phyloP scores from a whole-genome alignment of 2,329 filamentous ascomycete genomes.

The Cytospora piceicola region DNA sequence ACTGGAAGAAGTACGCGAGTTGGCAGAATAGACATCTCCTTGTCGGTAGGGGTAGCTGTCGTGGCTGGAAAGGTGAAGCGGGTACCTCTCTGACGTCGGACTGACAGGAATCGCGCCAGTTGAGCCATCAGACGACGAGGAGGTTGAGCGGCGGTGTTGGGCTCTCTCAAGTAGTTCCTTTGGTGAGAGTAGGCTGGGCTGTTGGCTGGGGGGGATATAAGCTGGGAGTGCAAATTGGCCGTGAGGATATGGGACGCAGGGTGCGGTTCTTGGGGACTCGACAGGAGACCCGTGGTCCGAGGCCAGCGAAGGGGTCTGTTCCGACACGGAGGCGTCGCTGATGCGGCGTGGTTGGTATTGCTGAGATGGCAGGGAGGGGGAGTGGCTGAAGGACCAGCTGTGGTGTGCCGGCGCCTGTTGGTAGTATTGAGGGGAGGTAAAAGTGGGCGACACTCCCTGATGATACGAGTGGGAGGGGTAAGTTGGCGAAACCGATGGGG shows the following conservation, averaged over 20 bases:
- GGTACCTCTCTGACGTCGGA: not conserved
- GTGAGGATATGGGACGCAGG: conserved; percentile 13
- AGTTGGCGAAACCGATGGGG: not conserved
- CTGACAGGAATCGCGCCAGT: not conserved
- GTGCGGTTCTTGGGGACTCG: conserved; percentile 10
- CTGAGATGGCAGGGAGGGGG: not conserved
- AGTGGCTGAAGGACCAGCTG: not conserved
- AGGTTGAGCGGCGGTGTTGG: conserved; percentile 8
- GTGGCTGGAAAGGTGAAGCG: not conserved
- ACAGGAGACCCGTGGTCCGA: conserved; percentile 65
- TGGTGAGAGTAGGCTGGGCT: not conserved
- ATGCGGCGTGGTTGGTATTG: conserved; percentile 3
- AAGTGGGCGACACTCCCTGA: not conserved
- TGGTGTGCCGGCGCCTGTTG: conserved; percentile 2
- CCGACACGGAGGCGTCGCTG: conserved; percentile 8
- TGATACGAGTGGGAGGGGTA: not conserved
- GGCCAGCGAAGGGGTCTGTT: conserved; percentile 61
- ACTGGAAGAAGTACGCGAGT: not conserved
- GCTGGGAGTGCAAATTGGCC: conserved; percentile 16
- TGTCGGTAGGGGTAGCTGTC: not conserved
- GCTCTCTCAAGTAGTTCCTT: not conserved
- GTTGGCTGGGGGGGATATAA: not conserved
- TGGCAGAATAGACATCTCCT: not conserved
- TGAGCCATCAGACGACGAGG: conserved; percentile 18
- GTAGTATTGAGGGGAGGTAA: not conserved